These are phyloP conservation scores for Penicillium palitans DNA, from an alignment of 2,329 filamentous ascomycete genomes.

Conservation along the genomic window DNA sequence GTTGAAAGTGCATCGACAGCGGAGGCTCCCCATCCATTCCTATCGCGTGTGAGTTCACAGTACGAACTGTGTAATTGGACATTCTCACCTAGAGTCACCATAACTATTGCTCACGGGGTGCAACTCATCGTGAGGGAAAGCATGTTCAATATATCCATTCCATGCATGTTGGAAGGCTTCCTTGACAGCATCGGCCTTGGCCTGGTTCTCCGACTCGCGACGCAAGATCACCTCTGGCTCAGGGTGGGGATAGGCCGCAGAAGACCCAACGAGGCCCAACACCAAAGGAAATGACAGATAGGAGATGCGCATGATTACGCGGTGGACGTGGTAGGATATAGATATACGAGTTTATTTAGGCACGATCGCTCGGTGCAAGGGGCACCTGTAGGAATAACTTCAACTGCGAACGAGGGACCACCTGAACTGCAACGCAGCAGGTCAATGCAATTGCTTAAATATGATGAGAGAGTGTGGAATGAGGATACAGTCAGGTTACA, in stretches of 20 bases:
- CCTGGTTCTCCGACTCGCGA: slow-evolving; percentile 14
- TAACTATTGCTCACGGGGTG: slow-evolving; percentile 65
- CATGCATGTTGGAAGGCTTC: slow-evolving; percentile 70
- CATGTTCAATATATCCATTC: slow-evolving; percentile 71
- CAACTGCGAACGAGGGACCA: slow-evolving; percentile 22
- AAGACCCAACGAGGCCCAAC: slow-evolving; percentile 26
- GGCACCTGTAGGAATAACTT: not conserved
- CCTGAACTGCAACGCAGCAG: slow-evolving; percentile 14
- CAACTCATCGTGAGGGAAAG: slow-evolving; percentile 76
- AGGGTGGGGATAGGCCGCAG: slow-evolving; percentile 24
- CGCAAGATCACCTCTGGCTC: slow-evolving; percentile 16
- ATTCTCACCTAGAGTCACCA: slow-evolving; percentile 66
- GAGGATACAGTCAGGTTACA: slow-evolving; percentile 10
- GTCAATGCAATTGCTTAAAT: slow-evolving; percentile 24
- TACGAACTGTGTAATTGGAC: not conserved
- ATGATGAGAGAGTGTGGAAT: slow-evolving; percentile 7
- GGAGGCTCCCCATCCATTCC: slow-evolving; percentile 82
- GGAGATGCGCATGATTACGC: slow-evolving; percentile 27
- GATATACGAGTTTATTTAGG: slow-evolving; percentile 6
- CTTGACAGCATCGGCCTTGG: slow-evolving; percentile 61
- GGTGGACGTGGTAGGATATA: slow-evolving; percentile 1
- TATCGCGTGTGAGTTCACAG: slow-evolving; percentile 35
- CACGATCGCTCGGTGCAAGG: not conserved
- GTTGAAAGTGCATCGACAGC: slow-evolving; percentile 79
- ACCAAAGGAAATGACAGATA: slow-evolving; percentile 28